Conservation (phyloP, 129 eudicot species). For the Gnaphalium uliginosum region DNA sequence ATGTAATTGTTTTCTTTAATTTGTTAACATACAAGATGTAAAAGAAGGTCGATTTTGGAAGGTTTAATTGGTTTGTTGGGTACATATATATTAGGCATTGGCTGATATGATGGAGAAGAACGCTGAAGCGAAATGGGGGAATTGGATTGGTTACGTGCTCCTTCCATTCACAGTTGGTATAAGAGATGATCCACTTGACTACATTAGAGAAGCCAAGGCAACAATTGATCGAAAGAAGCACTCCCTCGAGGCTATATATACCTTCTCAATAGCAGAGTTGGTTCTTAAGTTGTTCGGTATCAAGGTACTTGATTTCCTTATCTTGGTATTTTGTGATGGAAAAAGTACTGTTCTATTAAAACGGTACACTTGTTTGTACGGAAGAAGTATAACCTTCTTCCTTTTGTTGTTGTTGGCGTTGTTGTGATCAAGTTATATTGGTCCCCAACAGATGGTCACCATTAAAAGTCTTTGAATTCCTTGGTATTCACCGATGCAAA, state of each 20-base stretch:
- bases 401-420: no score
- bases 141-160: conserved; percentile 48
- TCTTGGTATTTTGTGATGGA: no score
- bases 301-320: conserved; percentile 30
- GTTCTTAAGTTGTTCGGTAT: conserved; percentile 42
- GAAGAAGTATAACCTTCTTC: no score
- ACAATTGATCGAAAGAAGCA: conserved; percentile 47
- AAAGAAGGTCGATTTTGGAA: not conserved
- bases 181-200: conserved; percentile 57
- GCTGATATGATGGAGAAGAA: conserved; percentile 63
- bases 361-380: no score
- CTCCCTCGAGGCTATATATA: conserved; percentile 48
- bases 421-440: no score
- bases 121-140: conserved; percentile 52
- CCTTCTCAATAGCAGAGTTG: conserved; percentile 43
- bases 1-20: no score
- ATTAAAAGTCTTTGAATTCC: no score
- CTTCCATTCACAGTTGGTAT: conserved; percentile 51
- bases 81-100: conserved; percentile 35
- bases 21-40: not conserved
- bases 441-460: no score
- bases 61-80: not conserved
- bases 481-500: no score
- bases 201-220: conserved; percentile 55
- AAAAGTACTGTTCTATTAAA: no score